Evolutionary conservation across 805 yeast genomes (phyloP).

Genomic region (Komagataella ulmi): DNA sequence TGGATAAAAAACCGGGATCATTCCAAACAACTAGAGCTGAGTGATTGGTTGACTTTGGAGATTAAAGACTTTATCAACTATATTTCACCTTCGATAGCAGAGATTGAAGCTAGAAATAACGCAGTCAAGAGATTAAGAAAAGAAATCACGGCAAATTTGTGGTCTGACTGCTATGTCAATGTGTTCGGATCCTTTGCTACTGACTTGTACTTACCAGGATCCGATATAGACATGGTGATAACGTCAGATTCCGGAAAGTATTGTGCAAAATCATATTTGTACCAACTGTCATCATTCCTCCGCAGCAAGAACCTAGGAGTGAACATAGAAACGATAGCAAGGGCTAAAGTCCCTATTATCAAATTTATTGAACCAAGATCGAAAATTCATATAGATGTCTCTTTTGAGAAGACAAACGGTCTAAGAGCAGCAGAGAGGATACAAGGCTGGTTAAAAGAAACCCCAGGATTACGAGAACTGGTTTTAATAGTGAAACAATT

Average conservation of each 20-base stretch:
- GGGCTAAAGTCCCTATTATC: constrained; percentile 88
- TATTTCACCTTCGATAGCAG: constrained; percentile 72
- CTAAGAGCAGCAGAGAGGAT: constrained; percentile 71
- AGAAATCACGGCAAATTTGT: constrained; percentile 36
- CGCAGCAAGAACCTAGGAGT: constrained; percentile 49
- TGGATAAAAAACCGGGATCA: constrained; percentile 77
- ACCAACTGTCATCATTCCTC: constrained; percentile 59
- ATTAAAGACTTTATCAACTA: constrained; percentile 75
- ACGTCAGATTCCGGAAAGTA: constrained; percentile 45
- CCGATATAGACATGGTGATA: constrained; percentile 91
- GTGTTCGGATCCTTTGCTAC: constrained; percentile 95
- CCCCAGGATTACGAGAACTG: constrained; percentile 74
- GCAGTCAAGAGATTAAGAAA: constrained; percentile 48
- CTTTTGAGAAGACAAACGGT: constrained; percentile 80
- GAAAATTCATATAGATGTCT: constrained; percentile 71
- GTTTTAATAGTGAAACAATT: constrained; percentile 80
- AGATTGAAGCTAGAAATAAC: constrained; percentile 51
- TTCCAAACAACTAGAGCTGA: constrained; percentile 59
- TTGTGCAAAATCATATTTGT: constrained; percentile 53
- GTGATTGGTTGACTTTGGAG: constrained; percentile 81
- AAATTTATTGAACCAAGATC: constrained; percentile 70
- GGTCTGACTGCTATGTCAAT: constrained; percentile 71
- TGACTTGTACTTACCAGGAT: constrained; percentile 84
- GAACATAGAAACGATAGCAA: constrained; percentile 73
- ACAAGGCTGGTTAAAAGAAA: constrained; percentile 53